Percentiles rank a stretch among this genome's conserved stretches.
Evolutionary conservation across 306 rosid species (phyloP).

Genomic region (Leucaena leucocephala): DNA sequence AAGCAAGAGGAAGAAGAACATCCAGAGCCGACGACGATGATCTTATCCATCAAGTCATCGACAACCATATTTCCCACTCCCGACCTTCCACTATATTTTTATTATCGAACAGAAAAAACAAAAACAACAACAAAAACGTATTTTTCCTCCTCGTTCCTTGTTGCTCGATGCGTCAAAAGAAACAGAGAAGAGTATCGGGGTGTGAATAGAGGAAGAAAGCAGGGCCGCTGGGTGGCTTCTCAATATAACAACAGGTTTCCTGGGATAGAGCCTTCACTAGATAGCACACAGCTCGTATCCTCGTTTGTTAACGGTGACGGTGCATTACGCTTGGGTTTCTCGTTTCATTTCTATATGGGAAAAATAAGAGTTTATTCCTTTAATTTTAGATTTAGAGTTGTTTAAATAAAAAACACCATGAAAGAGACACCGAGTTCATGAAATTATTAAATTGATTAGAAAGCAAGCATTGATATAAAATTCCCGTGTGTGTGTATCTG

Average conservation of each 20-base stretch:
- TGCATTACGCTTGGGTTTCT: neutral
- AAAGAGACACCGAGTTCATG: neutral
- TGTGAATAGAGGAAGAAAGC: neutral
- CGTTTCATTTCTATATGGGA: neutral
- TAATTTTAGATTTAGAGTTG: neutral
- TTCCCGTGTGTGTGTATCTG: too few relatives aligned
- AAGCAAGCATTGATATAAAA: neutral
- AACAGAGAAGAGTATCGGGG: neutral
- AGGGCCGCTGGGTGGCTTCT: neutral
- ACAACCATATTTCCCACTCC: constrained; percentile 48
- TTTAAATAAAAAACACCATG: neutral
- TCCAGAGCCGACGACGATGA: constrained; percentile 48
- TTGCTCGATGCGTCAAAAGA: constrained; percentile 11
- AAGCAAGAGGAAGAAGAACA: constrained; percentile 60
- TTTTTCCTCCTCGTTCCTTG: neutral
- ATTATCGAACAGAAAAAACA: neutral
- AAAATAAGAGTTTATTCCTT: neutral
- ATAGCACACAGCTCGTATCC: constrained; percentile 17
- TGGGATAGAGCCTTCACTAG: constrained; percentile 45
- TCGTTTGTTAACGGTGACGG: constrained; percentile 43
- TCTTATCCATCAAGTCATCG: constrained; percentile 67
- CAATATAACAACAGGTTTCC: constrained; percentile 27
- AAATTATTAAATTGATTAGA: neutral
- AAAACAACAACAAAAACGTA: neutral
- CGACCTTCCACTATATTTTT: neutral